A percentile compares a stretch with the other conserved stretches of the same genome.
Evolutionary conservation across 768 basidiomycete genomes (phyloP).

Genomic region (Paxillus rubicundulus): DNA sequence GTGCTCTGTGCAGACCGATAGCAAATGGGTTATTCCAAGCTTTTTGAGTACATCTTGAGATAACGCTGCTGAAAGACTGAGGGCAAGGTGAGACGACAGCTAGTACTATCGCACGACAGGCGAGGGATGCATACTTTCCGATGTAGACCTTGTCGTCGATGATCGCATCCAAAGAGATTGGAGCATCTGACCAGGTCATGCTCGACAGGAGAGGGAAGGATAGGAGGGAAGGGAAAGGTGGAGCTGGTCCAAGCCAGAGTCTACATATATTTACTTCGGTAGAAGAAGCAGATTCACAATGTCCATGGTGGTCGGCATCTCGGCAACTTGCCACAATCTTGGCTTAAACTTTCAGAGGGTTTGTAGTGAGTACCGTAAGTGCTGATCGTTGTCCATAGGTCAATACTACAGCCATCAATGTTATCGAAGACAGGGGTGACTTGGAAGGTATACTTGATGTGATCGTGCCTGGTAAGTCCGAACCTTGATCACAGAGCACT

Average conservation of each 20-base stretch:
- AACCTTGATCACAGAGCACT: too few species aligned
- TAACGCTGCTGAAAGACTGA: conserved; percentile 34
- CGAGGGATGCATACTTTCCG: conserved; percentile 32
- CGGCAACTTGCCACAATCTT: conserved; percentile 11
- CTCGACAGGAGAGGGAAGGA: not conserved
- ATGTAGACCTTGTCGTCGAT: conserved; percentile 33
- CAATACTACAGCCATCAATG: too few species aligned
- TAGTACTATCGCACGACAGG: not conserved
- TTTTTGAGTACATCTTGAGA: conserved; percentile 28
- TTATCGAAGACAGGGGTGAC: too few species aligned
- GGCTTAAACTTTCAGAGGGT: too few species aligned
- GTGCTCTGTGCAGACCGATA: conserved; percentile 59
- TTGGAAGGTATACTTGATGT: too few species aligned
- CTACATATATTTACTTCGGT: conserved; percentile 18
- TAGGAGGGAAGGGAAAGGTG: conserved; percentile 3
- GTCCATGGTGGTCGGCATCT: conserved; percentile 16
- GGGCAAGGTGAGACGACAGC: not conserved
- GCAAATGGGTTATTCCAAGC: conserved; percentile 51
- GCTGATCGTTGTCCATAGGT: too few species aligned
- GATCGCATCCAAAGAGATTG: conserved; percentile 26
- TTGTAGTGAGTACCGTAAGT: too few species aligned
- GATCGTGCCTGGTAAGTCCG: too few species aligned
- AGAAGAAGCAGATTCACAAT: not conserved
- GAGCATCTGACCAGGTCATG: conserved; percentile 30
- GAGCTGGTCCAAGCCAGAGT: conserved; percentile 11